Percentiles rank a stretch among this genome's conserved stretches.
Conservation (phyloP, 108 stramenopile genomes). For the Skeletonema grethae region DNA sequence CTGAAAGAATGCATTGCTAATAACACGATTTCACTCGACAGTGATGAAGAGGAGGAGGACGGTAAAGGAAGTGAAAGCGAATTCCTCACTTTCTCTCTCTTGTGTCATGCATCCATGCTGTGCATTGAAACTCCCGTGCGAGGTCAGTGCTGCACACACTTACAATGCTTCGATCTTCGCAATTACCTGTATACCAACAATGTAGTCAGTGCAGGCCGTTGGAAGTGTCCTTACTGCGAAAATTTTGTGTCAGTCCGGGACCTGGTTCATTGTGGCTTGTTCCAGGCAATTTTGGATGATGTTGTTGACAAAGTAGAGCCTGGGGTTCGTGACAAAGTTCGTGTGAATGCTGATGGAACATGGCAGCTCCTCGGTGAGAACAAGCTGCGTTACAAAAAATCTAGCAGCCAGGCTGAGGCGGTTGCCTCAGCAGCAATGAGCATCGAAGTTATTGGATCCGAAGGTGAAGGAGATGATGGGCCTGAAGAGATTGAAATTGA, state of each 20-base stretch:
- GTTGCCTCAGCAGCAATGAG: background rate
- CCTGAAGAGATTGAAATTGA: background rate
- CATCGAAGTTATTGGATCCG: background rate
- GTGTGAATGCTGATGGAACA: slow-evolving; percentile 42
- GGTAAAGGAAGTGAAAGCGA: slow-evolving; percentile 3
- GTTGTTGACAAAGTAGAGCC: slow-evolving; percentile 16
- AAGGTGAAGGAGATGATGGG: background rate
- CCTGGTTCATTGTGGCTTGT: slow-evolving; percentile 47
- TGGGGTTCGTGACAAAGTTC: slow-evolving; percentile 39
- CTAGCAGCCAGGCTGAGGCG: slow-evolving; percentile 3
- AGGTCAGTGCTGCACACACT: slow-evolving; percentile 31
- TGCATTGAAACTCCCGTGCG: slow-evolving; percentile 69
- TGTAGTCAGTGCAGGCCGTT: slow-evolving; percentile 61
- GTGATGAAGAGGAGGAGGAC: slow-evolving; percentile 53
- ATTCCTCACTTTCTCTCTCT: slow-evolving; percentile 54
- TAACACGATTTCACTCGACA: slow-evolving; percentile 38
- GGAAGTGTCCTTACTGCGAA: slow-evolving; percentile 67
- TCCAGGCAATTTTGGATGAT: slow-evolving; percentile 43
- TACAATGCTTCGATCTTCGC: slow-evolving; percentile 67
- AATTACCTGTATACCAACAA: slow-evolving; percentile 60
- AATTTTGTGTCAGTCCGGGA: slow-evolving; percentile 45
- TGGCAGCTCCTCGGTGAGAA: slow-evolving; percentile 52
- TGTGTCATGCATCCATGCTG: slow-evolving; percentile 61
- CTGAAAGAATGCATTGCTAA: slow-evolving; percentile 41
- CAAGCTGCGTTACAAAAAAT: slow-evolving; percentile 38